Evolutionary conservation across 164 flowering plant species (phyloP).

Genomic region (Santalum album): DNA sequence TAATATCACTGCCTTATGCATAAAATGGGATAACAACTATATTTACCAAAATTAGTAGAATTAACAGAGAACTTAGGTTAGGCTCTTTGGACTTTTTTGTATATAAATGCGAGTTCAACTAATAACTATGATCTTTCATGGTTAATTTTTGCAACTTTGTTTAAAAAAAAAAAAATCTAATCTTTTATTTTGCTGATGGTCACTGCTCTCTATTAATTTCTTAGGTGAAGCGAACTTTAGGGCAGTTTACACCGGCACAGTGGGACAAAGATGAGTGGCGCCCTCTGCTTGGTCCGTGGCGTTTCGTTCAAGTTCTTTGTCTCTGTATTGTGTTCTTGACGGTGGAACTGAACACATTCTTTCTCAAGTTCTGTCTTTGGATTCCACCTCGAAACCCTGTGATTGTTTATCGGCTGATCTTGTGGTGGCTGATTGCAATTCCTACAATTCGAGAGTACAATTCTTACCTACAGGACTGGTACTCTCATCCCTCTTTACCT

Average conservation of each 20-base stretch:
- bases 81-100: no score
- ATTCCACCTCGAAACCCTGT: slow-evolving; percentile 94
- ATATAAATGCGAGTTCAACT: no score
- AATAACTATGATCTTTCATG: no score
- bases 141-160: no score
- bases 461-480: slow-evolving; percentile 90
- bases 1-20: no score
- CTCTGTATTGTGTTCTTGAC: slow-evolving; percentile 84
- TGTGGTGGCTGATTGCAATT: slow-evolving; percentile 97
- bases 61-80: no score
- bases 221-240: slow-evolving; percentile 86
- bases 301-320: slow-evolving; percentile 87
- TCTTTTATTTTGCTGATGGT: neutral
- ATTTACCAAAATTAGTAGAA: no score
- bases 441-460: slow-evolving; percentile 96
- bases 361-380: slow-evolving; percentile 97
- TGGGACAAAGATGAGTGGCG: slow-evolving; percentile 99
- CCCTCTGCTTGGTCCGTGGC: slow-evolving; percentile 93
- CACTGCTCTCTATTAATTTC: neutral
- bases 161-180: no score
- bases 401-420: slow-evolving; percentile 68
- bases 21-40: no score
- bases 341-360: slow-evolving; percentile 96
- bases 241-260: slow-evolving; percentile 95
- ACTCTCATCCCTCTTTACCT: slow-evolving; percentile 17